A percentile compares a stretch with the other conserved stretches of the same genome.
phyloP scores from a whole-genome alignment of 768 basidiomycete genomes.

The Russula compacta region DNA sequence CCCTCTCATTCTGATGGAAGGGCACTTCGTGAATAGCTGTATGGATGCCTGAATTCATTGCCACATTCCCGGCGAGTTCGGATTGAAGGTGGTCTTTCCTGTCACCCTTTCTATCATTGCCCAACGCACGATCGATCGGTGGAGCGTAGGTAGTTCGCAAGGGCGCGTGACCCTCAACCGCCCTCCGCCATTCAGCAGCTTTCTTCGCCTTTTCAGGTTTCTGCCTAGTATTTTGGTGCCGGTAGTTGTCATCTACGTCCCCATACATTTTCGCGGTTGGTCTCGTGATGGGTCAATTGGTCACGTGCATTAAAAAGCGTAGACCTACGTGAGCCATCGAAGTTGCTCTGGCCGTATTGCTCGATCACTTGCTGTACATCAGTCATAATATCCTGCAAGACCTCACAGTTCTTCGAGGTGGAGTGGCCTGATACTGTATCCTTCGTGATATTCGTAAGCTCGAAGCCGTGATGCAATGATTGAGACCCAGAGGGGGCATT shows the following conservation, averaged over 20 bases:
- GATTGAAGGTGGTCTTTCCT: constrained; percentile 35
- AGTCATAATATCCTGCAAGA: constrained; percentile 81
- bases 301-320: constrained; percentile 63
- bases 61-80: background rate
- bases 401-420: constrained; percentile 29
- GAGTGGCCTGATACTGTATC: background rate
- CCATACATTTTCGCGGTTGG: too few relatives aligned
- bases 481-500: constrained; percentile 19
- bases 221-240: constrained; percentile 41
- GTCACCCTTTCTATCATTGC: constrained; percentile 30
- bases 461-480: constrained; percentile 33
- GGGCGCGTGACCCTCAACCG: constrained; percentile 28
- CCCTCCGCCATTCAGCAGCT: constrained; percentile 44
- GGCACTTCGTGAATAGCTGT: constrained; percentile 24
- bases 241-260: constrained; percentile 43
- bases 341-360: constrained; percentile 54
- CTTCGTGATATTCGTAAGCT: constrained; percentile 20
- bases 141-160: constrained; percentile 20
- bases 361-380: constrained; percentile 88
- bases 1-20: constrained; percentile 16
- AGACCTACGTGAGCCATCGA: constrained; percentile 57
- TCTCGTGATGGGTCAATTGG: constrained; percentile 32
- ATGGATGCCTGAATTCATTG: constrained; percentile 20
- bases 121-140: background rate
- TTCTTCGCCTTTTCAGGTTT: constrained; percentile 45